Evolutionary conservation across 2,329 filamentous ascomycete species (phyloP).

Genomic region (Aspergillus costaricaensis): DNA sequence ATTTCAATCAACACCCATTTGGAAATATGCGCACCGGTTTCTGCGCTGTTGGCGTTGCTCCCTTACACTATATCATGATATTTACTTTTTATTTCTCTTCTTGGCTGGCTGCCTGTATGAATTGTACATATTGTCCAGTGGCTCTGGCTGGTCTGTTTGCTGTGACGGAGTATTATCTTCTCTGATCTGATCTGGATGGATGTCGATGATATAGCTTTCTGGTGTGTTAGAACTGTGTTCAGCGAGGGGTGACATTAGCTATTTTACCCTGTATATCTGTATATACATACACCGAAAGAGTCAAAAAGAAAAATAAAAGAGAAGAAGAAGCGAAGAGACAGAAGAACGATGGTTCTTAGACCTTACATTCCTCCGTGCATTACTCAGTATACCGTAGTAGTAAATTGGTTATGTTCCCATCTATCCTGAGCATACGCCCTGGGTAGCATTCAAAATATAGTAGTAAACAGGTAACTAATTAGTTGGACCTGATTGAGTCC

Average conservation of each 20-base stretch:
- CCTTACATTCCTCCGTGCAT: background rate
- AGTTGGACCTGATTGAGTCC: too few relatives aligned
- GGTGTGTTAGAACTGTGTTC: background rate
- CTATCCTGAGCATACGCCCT: too few relatives aligned
- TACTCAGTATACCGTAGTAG: background rate
- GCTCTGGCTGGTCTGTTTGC: background rate
- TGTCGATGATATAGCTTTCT: background rate
- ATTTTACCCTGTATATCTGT: slow-evolving; percentile 2
- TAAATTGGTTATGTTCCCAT: background rate
- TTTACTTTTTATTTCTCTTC: background rate
- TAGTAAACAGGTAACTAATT: too few relatives aligned
- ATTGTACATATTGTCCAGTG: slow-evolving; percentile 3
- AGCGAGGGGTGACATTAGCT: background rate
- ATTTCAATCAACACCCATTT: background rate
- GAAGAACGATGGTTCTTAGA: background rate
- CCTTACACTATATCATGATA: background rate
- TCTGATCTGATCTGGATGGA: background rate
- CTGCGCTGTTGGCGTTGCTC: background rate
- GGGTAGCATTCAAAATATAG: too few relatives aligned
- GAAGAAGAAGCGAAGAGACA: background rate
- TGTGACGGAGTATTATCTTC: background rate
- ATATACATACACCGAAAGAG: slow-evolving; percentile 2
- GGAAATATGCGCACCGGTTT: background rate
- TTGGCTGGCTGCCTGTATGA: background rate
- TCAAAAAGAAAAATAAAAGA: background rate